phyloP scores from a whole-genome alignment of 2,329 filamentous ascomycete genomes.

The Neofusicoccum kwambonambiense region DNA sequence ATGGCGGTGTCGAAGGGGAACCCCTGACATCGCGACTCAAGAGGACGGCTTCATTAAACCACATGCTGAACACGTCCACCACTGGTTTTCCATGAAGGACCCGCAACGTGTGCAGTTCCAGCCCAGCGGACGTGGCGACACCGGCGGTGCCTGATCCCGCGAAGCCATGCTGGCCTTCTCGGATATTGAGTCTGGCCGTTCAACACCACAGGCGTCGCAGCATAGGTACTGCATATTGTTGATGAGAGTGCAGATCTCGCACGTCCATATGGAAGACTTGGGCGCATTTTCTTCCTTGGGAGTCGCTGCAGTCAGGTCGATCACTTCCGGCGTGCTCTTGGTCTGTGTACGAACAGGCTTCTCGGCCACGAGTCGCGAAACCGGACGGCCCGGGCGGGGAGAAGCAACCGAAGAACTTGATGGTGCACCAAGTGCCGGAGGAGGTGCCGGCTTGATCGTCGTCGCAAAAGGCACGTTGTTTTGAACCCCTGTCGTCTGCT shows the following conservation, averaged over 20 bases:
- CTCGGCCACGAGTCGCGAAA: conserved; percentile 35
- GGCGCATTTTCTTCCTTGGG: conserved; percentile 25
- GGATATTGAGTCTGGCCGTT: conserved; percentile 48
- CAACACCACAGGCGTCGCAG: conserved; percentile 60
- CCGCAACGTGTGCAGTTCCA: conserved; percentile 61
- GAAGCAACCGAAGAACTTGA: conserved; percentile 1
- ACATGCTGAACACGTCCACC: conserved; percentile 64
- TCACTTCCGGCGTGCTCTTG: conserved; percentile 18
- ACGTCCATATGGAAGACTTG: conserved; percentile 53
- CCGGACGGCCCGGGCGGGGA: conserved; percentile 28
- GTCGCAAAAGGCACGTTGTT: neutral
- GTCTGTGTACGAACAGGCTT: conserved; percentile 15
- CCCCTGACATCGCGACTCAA: neutral
- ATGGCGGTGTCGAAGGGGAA: neutral
- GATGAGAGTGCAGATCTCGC: conserved; percentile 60
- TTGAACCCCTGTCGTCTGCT: conserved; percentile 32
- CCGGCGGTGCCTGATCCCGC: conserved; percentile 25
- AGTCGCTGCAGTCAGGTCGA: conserved; percentile 20
- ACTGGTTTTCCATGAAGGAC: conserved; percentile 62
- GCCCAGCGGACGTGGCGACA: conserved; percentile 47
- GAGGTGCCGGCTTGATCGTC: neutral
- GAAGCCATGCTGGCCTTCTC: conserved; percentile 27
- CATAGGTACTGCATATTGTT: conserved; percentile 60
- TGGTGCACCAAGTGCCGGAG: neutral
- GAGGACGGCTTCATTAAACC: conserved; percentile 55